Base-by-base conservation (phyloP, 306 rosid genomes). In the Argentina anserina region DNA sequence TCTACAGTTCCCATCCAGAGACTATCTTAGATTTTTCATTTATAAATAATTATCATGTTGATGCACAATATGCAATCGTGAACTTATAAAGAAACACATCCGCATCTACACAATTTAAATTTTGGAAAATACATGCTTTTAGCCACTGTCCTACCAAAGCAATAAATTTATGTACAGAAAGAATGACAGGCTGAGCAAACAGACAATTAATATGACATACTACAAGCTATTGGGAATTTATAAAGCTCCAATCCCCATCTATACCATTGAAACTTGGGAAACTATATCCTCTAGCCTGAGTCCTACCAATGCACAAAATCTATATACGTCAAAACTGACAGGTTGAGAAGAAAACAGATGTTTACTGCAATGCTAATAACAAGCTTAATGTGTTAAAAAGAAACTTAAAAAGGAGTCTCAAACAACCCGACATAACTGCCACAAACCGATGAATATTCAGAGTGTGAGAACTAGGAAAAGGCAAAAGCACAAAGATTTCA, bases 401-500 rank as follows among this genome's bases (percentile, higher is more conserved):
- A 65, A 40, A 59, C 49, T 8, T n/a, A n/a, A 21, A 33, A 43
- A 73, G 39, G 52, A 74, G 45, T 25, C 74, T 72, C 37, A 80
- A 73, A 60, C 36, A 41, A 72, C 39, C 52, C 34, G 60, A 69
- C 47, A 65, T 25, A 78, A 29, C 65, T 31, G 73, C 71, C 81
- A 17, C 61, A 79, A 59, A 46, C 43, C 36, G 50, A 76, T 31
- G 66, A 65, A 80, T 58, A 69, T 76, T 55, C 36, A 63, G 63
- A 68, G 75, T 59, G 67, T 41, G 14, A 40, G 59, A 59, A 64
- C 62, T 43, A 64, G 70, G 73, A 82, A 75, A 52, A 80, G 71
- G 53, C 45, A 49, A 71, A 67, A 66, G 75, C 43, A 17, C 62
- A 73, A 70, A 69, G 72, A 81, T 79, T 81, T 70, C 75, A 72